Percentiles rank a stretch among this genome's conserved stretches.
These are phyloP conservation scores for Penicillium dipodomyicola DNA, from an alignment of 495 filamentous ascomycete genomes.

Conservation along the genomic window DNA sequence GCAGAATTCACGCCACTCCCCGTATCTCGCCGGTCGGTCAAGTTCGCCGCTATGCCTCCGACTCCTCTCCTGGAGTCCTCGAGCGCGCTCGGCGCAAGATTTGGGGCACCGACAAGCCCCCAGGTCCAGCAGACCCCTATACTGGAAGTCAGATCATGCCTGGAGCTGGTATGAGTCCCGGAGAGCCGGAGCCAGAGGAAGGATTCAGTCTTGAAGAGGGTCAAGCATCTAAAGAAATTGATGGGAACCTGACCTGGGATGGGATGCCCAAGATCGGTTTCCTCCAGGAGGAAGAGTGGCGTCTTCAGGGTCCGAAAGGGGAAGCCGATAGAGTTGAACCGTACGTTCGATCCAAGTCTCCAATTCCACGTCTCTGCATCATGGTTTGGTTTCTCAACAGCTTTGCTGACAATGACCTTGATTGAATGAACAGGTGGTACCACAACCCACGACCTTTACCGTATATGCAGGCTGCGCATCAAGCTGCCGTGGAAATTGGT, in stretches of 20 bases:
- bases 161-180: neutral
- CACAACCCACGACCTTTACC: constrained; percentile 8
- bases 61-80: constrained; percentile 36
- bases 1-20: constrained; percentile 40
- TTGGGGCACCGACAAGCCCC: constrained; percentile 56
- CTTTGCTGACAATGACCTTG: constrained; percentile 13
- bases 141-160: constrained; percentile 33
- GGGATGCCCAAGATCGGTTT: constrained; percentile 9
- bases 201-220: constrained; percentile 1
- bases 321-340: constrained; percentile 18
- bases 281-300: constrained; percentile 18
- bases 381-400: neutral
- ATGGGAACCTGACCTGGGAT: constrained; percentile 5
- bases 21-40: constrained; percentile 41
- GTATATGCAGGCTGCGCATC: constrained; percentile 34
- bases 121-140: constrained; percentile 55
- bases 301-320: constrained; percentile 2
- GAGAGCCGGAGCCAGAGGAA: neutral
- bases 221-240: neutral
- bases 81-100: constrained; percentile 52
- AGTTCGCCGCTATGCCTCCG: constrained; percentile 44
- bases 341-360: constrained; percentile 18
- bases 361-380: neutral
- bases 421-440: constrained; percentile 19
- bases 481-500: constrained; percentile 48